Evolutionary conservation across 2,329 filamentous ascomycete species (phyloP).

Genomic region (Chaetomium sp.): DNA sequence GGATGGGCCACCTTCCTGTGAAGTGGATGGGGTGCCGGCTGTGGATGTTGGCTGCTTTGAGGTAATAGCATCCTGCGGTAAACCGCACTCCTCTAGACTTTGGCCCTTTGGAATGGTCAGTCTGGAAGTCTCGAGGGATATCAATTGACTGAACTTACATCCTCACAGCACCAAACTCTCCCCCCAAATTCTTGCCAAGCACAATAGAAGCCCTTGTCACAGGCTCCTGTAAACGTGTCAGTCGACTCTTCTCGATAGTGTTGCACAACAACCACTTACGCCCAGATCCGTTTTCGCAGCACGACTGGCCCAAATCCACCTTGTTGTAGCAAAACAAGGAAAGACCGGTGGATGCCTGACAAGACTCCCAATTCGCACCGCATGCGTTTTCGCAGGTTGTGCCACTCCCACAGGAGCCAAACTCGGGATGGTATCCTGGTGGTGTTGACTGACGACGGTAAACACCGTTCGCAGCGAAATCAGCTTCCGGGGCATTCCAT

Average conservation of each 20-base stretch:
- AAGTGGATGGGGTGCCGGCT: background rate
- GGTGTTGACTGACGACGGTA: constrained; percentile 17
- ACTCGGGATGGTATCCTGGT: constrained; percentile 22
- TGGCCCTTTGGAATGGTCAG: constrained; percentile 11
- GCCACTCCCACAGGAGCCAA: constrained; percentile 21
- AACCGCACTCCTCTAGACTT: constrained; percentile 18
- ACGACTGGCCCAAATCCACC: constrained; percentile 20
- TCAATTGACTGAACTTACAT: constrained; percentile 7
- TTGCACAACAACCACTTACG: constrained; percentile 7
- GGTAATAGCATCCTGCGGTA: background rate
- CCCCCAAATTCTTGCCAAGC: constrained; percentile 22
- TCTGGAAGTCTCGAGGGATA: background rate
- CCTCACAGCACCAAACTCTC: constrained; percentile 21
- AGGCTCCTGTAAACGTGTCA: constrained; percentile 13
- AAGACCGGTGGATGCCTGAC: constrained; percentile 19
- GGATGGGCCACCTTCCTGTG: background rate
- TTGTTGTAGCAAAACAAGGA: constrained; percentile 25
- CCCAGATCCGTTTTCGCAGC: constrained; percentile 23
- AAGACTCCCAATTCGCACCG: constrained; percentile 20
- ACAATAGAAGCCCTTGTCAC: constrained; percentile 22
- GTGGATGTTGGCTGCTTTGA: constrained; percentile 5
- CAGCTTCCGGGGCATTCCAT: constrained; percentile 11
- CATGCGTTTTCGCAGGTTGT: constrained; percentile 23
- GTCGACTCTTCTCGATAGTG: background rate
- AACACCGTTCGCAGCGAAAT: background rate